A percentile compares a stretch with the other conserved stretches of the same genome.
phyloP scores from a whole-genome alignment of 768 basidiomycete species.

The Hericium rajendrae region DNA sequence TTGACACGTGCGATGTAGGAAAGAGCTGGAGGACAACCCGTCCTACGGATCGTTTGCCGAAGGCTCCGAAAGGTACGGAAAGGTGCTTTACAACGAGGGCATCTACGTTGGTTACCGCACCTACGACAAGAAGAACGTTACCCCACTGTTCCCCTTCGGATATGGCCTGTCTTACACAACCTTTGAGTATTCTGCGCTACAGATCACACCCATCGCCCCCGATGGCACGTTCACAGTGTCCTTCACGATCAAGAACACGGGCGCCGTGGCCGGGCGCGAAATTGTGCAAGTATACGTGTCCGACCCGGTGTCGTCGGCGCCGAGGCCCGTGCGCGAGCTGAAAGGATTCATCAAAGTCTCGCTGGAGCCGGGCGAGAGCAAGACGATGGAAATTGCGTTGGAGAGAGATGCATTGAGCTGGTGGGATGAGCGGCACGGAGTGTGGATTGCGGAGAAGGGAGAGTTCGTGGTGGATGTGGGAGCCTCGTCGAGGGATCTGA shows the following conservation, averaged over 20 bases:
- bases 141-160: constrained; percentile 46
- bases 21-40: constrained; percentile 43
- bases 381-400: constrained; percentile 28
- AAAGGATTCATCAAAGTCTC: constrained; percentile 39
- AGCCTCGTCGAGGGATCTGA: constrained; percentile 35
- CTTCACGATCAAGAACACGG: constrained; percentile 37
- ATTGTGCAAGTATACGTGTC: constrained; percentile 39
- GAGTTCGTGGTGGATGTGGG: constrained; percentile 36
- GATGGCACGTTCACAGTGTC: constrained; percentile 28
- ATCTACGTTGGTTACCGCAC: constrained; percentile 46
- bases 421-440: constrained; percentile 32
- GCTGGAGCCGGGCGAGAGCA: constrained; percentile 34
- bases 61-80: constrained; percentile 33
- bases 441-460: constrained; percentile 36
- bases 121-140: constrained; percentile 34
- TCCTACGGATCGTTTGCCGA: constrained; percentile 36
- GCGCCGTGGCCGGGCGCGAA: constrained; percentile 35
- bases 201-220: constrained; percentile 24
- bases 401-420: constrained; percentile 41
- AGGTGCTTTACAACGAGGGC: constrained; percentile 39
- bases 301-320: constrained; percentile 31
- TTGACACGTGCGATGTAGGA: constrained; percentile 17
- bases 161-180: constrained; percentile 52
- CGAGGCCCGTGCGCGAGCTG: constrained; percentile 36
- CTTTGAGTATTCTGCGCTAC: constrained; percentile 40